Evolutionary conservation across 2,329 filamentous ascomycete genomes (phyloP), one percentile per base, ranked within the genome.

Genomic region (Calonectria fujianensis): DNA sequence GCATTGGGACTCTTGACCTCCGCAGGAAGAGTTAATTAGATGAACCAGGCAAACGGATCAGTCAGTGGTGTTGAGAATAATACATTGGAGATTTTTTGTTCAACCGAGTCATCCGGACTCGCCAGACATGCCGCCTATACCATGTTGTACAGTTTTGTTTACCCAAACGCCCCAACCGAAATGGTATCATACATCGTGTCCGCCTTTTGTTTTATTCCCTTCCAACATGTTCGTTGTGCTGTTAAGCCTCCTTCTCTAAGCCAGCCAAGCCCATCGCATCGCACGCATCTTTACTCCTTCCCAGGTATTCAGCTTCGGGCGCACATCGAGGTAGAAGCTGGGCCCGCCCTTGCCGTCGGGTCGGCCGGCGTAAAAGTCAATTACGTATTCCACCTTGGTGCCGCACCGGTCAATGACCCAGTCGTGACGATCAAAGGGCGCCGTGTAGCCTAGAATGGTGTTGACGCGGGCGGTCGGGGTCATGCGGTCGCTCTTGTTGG

Each of bases 391-490:
- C 64, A 99, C 87, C 81, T 91, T 92, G 27, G 89, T 93, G 37
- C 94, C 96, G 83, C 97, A 98, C 67, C 97, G 90, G 85, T 99
- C 96, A 45, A 99, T 93, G 31, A 98, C 93, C 97, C 97, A 99
- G 85, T 99, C 97, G 84, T 99, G 97, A 35, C 97, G 90, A 86
- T 99, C 97, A 85, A 99, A 99, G 1, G 97, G 97, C 69, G 93
- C 89, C 74, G 94, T 93, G 85, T 98, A 98, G n/a, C 97, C 97
- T 69, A 98, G 86, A 73, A 96, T 85, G 6, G 93, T 94, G 85
- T 98, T 97, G 78, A 97, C 85, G 73, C 96, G 90, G 3, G 97
- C 97, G 75, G 93, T 93, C 0, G 97, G 97, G 5, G 95, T 97
- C 87, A 98, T 88, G 74, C 87, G 88, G 18, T 87, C 88, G 80